A percentile compares a stretch with the other conserved stretches of the same genome.
Conservation (phyloP, 2,329 filamentous ascomycete species). For the Stemphylium vesicarium region DNA sequence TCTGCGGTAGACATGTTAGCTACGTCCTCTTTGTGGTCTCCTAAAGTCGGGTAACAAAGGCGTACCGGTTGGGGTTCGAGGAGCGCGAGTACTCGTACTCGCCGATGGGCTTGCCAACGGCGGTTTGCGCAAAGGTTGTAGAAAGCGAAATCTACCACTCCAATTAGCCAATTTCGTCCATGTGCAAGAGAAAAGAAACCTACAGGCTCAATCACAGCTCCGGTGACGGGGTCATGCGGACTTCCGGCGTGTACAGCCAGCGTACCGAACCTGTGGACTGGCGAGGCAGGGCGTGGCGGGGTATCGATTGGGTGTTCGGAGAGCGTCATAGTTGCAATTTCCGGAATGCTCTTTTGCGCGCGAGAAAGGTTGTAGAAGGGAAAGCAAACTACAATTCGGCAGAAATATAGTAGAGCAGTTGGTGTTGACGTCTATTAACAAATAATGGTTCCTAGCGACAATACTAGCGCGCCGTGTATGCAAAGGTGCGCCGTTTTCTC, state of each 20-base stretch:
- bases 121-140: conserved; percentile 92
- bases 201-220: conserved; percentile 89
- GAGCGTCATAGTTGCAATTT: conserved; percentile 43
- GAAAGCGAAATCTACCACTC: conserved; percentile 79
- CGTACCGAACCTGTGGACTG: conserved; percentile 84
- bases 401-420: neutral
- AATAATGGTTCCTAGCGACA: too few relatives aligned
- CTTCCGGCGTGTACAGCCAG: conserved; percentile 93
- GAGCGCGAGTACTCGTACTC: conserved; percentile 92
- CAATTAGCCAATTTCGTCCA: neutral
- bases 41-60: neutral
- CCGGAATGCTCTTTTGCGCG: neutral
- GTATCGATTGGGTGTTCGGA: conserved; percentile 69
- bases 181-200: conserved; percentile 21
- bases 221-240: conserved; percentile 87
- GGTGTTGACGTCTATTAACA: too few relatives aligned
- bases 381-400: neutral
- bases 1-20: conserved; percentile 50
- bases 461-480: too few relatives aligned
- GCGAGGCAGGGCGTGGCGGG: conserved; percentile 74
- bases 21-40: neutral
- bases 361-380: neutral
- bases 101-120: conserved; percentile 86
- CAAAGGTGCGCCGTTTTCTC: too few relatives aligned
- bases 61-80: conserved; percentile 83